A percentile compares a stretch with the other conserved stretches of the same genome.
Conservation (phyloP, 345 rosid genomes). For the Hibiscus trionum region DNA sequence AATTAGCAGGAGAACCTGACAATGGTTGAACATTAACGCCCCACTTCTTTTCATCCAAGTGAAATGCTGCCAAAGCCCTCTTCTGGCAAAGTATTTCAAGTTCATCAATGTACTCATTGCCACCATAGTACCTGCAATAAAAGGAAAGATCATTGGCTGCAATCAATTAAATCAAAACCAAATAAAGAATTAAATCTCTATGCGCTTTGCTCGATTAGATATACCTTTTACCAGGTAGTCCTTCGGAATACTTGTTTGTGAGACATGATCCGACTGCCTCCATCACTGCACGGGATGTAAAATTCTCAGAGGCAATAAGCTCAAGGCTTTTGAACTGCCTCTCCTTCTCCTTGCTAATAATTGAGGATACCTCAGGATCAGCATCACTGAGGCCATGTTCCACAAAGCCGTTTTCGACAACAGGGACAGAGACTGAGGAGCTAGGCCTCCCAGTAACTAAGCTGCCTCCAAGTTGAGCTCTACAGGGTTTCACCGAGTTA, state of each 20-base stretch:
- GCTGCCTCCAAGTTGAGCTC: conserved; percentile 37
- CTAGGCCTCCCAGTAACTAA: conserved; percentile 42
- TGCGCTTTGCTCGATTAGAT: neutral
- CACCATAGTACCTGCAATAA: conserved; percentile 74
- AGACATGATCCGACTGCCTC: conserved; percentile 95
- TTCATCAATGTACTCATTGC: conserved; percentile 81
- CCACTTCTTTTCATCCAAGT: conserved; percentile 66
- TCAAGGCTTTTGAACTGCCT: conserved; percentile 90
- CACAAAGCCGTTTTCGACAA: conserved; percentile 39
- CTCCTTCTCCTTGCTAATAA: conserved; percentile 66
- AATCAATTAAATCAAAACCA: neutral
- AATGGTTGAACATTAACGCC: conserved; percentile 93
- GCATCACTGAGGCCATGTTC: conserved; percentile 56
- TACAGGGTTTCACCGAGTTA: conserved; percentile 29
- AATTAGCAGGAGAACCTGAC: conserved; percentile 96
- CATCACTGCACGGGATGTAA: conserved; percentile 92
- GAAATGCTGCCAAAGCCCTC: conserved; percentile 77
- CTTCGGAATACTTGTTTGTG: conserved; percentile 91
- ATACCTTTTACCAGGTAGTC: conserved; percentile 92
- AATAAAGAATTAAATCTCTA: neutral
- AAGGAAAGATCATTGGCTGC: neutral
- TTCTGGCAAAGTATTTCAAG: conserved; percentile 85
- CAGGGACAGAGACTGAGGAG: conserved; percentile 45
- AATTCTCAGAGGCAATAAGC: conserved; percentile 91
- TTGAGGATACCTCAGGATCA: conserved; percentile 65